Evolutionary conservation across 768 basidiomycete genomes (phyloP), one percentile per base, ranked within the genome.

Genomic region (Tylopilus rubrobrunneus): DNA sequence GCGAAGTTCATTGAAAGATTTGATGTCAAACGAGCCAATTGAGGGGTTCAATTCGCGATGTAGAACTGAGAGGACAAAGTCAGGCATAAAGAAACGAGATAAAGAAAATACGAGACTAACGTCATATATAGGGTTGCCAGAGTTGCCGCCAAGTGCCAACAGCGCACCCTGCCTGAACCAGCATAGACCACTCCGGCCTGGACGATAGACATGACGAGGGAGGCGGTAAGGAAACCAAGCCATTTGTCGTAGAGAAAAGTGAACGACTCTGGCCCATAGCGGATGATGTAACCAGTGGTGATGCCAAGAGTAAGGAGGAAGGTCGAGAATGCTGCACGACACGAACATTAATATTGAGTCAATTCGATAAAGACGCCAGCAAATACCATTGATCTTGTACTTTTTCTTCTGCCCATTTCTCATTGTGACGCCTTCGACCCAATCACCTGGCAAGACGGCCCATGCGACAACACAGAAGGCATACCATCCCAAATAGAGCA

Each of bases 301-400:
- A 92, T 67, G 48, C 92, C 93, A 56, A 96, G 67, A 4, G 92
- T 77, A 36, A 96, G 78, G 36, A 98, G 78, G 64, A 92, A 81
- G 0, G 96, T 98, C 0, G 89, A 80, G 68, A 97, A 89, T 2
- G 90, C 96, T 98, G 36, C 4, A 47, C 1, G 43, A 45, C 27
- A 42, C 11, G 12, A 17, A 14, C 7, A 10, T 49, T 39, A 36
- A 14, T 6, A 10, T 49, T 39, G 36, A 31, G 46, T 44, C 10
- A 28, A 25, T 7, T 5, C 6, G 1, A 10, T 42, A 45, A 19
- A 48, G 12, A 23, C 15, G 7, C 19, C 7, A 36, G 39, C 23
- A 70, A 79, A 61, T 65, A 94, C 95, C 95, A 74, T 99, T 98
- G 55, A 97, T 92, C 74, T 91, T 98, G 78, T 99, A 99, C 55